Evolutionary conservation across 1,139 yeast species (phyloP), one percentile per base, ranked within the genome.

Genomic region (Hemisphaericaspora lyxosophila): DNA sequence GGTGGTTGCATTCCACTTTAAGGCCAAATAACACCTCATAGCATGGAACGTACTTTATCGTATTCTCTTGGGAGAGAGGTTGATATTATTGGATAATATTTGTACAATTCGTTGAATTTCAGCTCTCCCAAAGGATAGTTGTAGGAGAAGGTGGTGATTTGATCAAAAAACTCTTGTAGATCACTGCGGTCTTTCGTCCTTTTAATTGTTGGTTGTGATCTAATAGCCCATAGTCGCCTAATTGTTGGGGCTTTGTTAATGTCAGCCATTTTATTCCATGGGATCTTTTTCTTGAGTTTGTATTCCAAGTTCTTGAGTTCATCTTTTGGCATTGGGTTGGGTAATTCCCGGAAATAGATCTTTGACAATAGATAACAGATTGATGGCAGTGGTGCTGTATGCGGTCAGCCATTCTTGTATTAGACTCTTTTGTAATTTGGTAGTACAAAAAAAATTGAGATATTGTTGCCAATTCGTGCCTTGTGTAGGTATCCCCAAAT

Each of bases 391-490:
- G 18, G 11, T 4, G 23, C 11, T 8, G 23, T 20, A 20, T 20
- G 23, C 11, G 7, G 23, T 20, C 7, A 11, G 30, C 30, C 30
- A 27, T 27, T 13, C 30, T 16, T 27, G 7, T 7, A 27, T 4
- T 8, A 27, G 16, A 27, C 30, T 27, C 17, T 27, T 14, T 7
- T 5, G 11, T 8, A 27, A 7, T 19, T 14, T 27, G 19, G 14
- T 3, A 7, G 14, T 15, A n/a, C n/a, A n/a, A 13, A 27, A 11
- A 5, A 14, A 26, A 16, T 14, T 12, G 16, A 26, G 29, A 19
- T 14, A 27, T 15, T 14, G 16, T 27, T 27, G 14, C 30, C 30
- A 27, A 15, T 27, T 27, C 7, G 30, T 27, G 7, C 30, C 30
- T n/a, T 7, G n/a, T 15, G 19, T 14, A 5, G 30, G 30, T 2